phyloP scores from a whole-genome alignment of 2,329 filamentous ascomycete genomes.

The Hymenoscyphus occultus region DNA sequence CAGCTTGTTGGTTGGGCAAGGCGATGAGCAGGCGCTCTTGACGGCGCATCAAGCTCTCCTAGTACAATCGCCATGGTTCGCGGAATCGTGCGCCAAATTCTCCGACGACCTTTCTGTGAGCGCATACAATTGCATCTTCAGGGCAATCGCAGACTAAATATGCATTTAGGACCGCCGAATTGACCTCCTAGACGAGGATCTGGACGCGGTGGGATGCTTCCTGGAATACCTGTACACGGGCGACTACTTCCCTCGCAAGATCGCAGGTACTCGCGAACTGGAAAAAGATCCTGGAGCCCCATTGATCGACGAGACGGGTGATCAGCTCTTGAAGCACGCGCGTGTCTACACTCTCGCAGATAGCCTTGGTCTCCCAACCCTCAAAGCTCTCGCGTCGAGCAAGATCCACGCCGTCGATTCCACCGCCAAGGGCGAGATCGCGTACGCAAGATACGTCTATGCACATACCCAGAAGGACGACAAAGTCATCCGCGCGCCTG shows the following conservation, averaged over 20 bases:
- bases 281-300: slow-evolving; percentile 67
- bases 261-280: slow-evolving; percentile 61
- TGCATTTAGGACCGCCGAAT: slow-evolving; percentile 58
- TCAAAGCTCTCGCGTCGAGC: slow-evolving; percentile 75
- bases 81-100: slow-evolving; percentile 59
- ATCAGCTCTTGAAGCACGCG: slow-evolving; percentile 83
- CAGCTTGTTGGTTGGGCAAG: slow-evolving; percentile 62
- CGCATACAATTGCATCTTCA: slow-evolving; percentile 17
- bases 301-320: slow-evolving; percentile 70
- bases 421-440: slow-evolving; percentile 84
- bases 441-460: slow-evolving; percentile 89
- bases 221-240: slow-evolving; percentile 81
- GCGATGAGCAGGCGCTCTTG: slow-evolving; percentile 59
- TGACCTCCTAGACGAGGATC: slow-evolving; percentile 62
- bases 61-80: slow-evolving; percentile 70
- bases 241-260: slow-evolving; percentile 78
- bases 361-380: slow-evolving; percentile 64
- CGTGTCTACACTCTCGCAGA: slow-evolving; percentile 86
- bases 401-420: slow-evolving; percentile 93
- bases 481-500: slow-evolving; percentile 70
- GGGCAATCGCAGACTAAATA: neutral
- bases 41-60: slow-evolving; percentile 80
- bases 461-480: slow-evolving; percentile 69
- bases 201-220: slow-evolving; percentile 74
- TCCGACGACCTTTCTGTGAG: slow-evolving; percentile 58